Base-by-base conservation (phyloP, 352 stramenopile species). In the Elongisporangium prolatum region DNA sequence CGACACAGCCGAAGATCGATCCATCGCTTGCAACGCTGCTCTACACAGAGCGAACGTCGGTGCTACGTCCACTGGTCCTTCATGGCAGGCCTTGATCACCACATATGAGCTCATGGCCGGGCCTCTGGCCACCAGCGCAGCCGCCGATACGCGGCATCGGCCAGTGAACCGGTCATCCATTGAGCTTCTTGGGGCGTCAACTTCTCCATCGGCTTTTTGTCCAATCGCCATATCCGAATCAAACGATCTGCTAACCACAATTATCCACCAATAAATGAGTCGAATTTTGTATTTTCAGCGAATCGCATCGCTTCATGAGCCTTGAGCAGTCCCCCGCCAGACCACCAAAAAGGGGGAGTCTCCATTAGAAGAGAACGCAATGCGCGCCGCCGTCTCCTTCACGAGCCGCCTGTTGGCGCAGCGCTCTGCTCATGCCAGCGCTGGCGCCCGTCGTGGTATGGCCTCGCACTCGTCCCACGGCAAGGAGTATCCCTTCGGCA, bases 401-500 rank as follows among this genome's bases (percentile, higher is more conserved):
- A 71, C 78, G 69, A 74, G 76, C 40, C 80, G 80, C 62, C 58
- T 84, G 60, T 68, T 71, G 57, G 53, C 65, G 53, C 54, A 44
- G 34, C 34, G 34, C 34, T 44, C 34, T 13, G 34, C 34, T 13
- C 34, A 21, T 22, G n/a, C 48, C 48, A 51, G 48, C 56, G 40
- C 55, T 48, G 44, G 53, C 44, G 57, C 50, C 40, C 77, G 75
- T 56, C 84, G 84, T 54, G 70, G 73, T 55, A 89, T 91, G 80
- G 82, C 74, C 48, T 77, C 75, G 34, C 73, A 84, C 61, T 57
- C 60, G 20, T 74, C 87, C 57, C 60, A 79, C 52, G 74, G 61
- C 47, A 79, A 86, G 61, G 69, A 74, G 58, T 94, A 92, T 61
- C 83, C 85, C 7, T 83, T 89, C 68, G 85, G 84, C 25, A 94